These are phyloP conservation scores for Globisporangium viniferum DNA, from an alignment of 352 stramenopile genomes.

Conservation along the genomic window DNA sequence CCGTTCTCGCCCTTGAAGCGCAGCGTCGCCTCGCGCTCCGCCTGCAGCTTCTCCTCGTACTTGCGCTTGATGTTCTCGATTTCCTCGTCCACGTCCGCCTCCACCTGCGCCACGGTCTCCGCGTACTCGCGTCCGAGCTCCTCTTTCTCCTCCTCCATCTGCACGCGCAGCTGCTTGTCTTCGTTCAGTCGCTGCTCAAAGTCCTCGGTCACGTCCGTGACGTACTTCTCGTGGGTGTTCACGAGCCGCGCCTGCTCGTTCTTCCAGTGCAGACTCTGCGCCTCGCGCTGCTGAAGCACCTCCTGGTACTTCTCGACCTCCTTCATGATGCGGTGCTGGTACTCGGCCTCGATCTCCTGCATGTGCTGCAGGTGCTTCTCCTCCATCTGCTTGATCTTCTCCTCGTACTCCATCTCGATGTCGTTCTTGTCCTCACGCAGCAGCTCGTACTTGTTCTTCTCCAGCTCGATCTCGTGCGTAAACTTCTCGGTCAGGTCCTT, in stretches of 20 bases:
- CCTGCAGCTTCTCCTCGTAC: conserved; percentile 86
- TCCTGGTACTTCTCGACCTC: conserved; percentile 91
- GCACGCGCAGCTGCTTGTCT: conserved; percentile 70
- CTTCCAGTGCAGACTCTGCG: conserved; percentile 73
- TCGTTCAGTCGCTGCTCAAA: conserved; percentile 89
- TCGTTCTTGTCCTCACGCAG: conserved; percentile 90
- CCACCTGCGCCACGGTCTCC: conserved; percentile 70
- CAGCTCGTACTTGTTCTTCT: conserved; percentile 91
- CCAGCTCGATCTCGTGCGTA: conserved; percentile 90
- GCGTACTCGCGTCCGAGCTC: conserved; percentile 75
- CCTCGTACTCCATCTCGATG: conserved; percentile 91
- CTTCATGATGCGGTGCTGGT: conserved; percentile 92
- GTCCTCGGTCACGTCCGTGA: conserved; percentile 88
- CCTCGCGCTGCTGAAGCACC: conserved; percentile 79
- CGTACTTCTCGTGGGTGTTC: conserved; percentile 75
- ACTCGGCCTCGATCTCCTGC: conserved; percentile 88
- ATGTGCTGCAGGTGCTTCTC: conserved; percentile 89
- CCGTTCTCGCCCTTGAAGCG: conserved; percentile 92
- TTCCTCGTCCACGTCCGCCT: conserved; percentile 86
- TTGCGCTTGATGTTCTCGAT: conserved; percentile 85
- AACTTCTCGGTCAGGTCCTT: conserved; percentile 94
- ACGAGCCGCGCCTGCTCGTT: conserved; percentile 62
- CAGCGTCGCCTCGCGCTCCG: conserved; percentile 84
- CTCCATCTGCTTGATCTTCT: conserved; percentile 90
- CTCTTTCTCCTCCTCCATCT: conserved; percentile 88